These are phyloP conservation scores for Fusarium falciforme DNA, from an alignment of 2,329 filamentous ascomycete species.

Conservation along the genomic window DNA sequence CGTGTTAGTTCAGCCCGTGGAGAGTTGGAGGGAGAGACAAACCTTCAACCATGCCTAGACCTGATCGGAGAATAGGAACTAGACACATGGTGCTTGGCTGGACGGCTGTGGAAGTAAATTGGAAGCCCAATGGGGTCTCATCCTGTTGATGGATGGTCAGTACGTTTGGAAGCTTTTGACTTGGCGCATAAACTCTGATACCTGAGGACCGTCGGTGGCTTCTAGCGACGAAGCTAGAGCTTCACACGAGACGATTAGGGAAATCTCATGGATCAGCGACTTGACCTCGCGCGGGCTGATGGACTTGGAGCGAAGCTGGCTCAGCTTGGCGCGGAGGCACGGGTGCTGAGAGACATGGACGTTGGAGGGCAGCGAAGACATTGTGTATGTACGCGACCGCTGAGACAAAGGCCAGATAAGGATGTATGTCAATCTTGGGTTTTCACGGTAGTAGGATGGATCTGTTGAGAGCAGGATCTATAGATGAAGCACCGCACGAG, in stretches of 20 bases:
- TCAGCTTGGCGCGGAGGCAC: conserved; percentile 88
- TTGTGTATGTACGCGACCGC: conserved; percentile 28
- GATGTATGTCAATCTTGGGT: neutral
- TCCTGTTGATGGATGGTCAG: conserved; percentile 62
- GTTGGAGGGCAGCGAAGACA: conserved; percentile 64
- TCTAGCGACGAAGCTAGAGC: conserved; percentile 76
- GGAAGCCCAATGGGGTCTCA: conserved; percentile 80
- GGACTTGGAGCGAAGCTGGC: conserved; percentile 81
- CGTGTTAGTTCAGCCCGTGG: conserved; percentile 12
- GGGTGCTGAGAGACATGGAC: conserved; percentile 87
- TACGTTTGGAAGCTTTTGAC: neutral
- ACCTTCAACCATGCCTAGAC: conserved; percentile 91
- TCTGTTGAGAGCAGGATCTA: conserved; percentile 20
- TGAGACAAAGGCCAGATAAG: neutral
- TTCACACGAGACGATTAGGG: conserved; percentile 84
- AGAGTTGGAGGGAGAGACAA: conserved; percentile 17
- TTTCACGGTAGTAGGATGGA: neutral
- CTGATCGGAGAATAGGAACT: conserved; percentile 92
- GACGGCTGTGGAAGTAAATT: conserved; percentile 75
- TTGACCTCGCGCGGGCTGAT: conserved; percentile 82
- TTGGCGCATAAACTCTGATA: conserved; percentile 52
- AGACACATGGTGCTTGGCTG: conserved; percentile 78
- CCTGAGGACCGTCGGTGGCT: conserved; percentile 69
- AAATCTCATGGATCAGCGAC: conserved; percentile 85
- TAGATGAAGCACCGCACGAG: conserved; percentile 34